Evolutionary conservation across 75 land plant genomes (phyloP).

Genomic region (Ceratopteris richardii): DNA sequence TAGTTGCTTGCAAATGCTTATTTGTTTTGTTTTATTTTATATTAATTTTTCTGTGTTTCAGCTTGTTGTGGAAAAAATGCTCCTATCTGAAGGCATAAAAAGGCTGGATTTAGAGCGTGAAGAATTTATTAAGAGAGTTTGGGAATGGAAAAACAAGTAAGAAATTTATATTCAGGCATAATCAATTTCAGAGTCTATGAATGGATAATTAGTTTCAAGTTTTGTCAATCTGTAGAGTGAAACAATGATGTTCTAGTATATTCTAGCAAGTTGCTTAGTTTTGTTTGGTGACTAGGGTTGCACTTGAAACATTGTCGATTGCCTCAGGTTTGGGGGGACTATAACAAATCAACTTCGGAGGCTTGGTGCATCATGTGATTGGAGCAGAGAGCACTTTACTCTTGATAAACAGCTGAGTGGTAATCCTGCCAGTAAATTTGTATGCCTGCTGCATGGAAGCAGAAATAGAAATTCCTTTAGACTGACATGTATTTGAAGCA

Average conservation of each 20-base stretch:
- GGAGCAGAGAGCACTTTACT: constrained; percentile 89
- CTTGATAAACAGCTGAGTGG: constrained; percentile 93
- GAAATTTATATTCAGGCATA: background rate
- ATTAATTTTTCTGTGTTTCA: constrained; percentile 14
- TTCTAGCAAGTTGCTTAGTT: too few relatives aligned
- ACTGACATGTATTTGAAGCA: too few relatives aligned
- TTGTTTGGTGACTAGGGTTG: too few relatives aligned
- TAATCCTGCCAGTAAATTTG: constrained; percentile 44
- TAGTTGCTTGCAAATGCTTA: too few relatives aligned
- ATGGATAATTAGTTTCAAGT: too few relatives aligned
- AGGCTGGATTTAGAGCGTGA: constrained; percentile 74
- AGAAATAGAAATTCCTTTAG: too few relatives aligned
- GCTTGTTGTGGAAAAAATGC: constrained; percentile 96
- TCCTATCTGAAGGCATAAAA: constrained; percentile 74
- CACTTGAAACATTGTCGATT: too few relatives aligned
- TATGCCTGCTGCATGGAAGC: too few relatives aligned
- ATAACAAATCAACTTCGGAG: constrained; percentile 87
- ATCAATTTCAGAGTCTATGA: background rate
- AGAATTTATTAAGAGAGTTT: constrained; percentile 68
- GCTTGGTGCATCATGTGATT: constrained; percentile 97
- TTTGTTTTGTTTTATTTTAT: too few relatives aligned
- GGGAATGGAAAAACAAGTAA: constrained; percentile 97
- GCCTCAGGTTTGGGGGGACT: constrained; percentile 78
- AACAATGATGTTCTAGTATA: too few relatives aligned
- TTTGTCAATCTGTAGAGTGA: too few relatives aligned